Percentiles rank a stretch among this genome's conserved stretches.
Evolutionary conservation across 768 basidiomycete genomes (phyloP).

Genomic region (Crepidotus variabilis): DNA sequence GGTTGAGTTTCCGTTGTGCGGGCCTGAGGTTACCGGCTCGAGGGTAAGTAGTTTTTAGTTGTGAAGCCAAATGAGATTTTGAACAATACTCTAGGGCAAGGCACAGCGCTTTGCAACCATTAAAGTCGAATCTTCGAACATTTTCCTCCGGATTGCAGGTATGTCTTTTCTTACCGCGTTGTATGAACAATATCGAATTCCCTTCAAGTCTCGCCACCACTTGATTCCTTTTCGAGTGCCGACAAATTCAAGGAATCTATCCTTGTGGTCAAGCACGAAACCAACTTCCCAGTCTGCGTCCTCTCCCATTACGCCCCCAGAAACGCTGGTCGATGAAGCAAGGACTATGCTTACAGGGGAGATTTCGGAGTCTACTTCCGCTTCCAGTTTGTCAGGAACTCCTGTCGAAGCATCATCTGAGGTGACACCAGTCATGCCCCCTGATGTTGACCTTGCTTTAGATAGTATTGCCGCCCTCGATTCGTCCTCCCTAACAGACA

Average conservation of each 20-base stretch:
- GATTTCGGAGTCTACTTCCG: background rate
- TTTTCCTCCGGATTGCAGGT: conserved; percentile 21
- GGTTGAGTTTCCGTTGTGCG: conserved; percentile 10
- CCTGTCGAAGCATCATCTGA: no score
- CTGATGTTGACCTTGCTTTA: background rate
- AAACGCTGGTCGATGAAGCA: background rate
- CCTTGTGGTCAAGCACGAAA: conserved; percentile 4
- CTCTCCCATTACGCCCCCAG: background rate
- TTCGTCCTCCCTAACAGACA: conserved; percentile 15
- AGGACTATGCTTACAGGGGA: background rate
- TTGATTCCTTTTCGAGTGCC: background rate
- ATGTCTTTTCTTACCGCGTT: background rate
- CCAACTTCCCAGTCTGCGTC: background rate
- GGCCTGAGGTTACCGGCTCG: conserved; percentile 7
- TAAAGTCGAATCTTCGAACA: conserved; percentile 10
- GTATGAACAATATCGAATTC: background rate
- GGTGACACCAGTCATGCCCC: background rate
- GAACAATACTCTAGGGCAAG: background rate
- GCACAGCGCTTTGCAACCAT: conserved; percentile 3
- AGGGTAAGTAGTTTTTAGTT: background rate
- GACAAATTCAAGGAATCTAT: conserved; percentile 4
- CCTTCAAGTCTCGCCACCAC: background rate
- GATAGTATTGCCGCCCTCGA: conserved; percentile 8
- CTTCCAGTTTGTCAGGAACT: background rate
- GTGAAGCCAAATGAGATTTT: background rate